A percentile compares a stretch with the other conserved stretches of the same genome.
These are phyloP conservation scores for Artemisia annua DNA, from an alignment of 129 eudicot genomes.

Conservation along the genomic window DNA sequence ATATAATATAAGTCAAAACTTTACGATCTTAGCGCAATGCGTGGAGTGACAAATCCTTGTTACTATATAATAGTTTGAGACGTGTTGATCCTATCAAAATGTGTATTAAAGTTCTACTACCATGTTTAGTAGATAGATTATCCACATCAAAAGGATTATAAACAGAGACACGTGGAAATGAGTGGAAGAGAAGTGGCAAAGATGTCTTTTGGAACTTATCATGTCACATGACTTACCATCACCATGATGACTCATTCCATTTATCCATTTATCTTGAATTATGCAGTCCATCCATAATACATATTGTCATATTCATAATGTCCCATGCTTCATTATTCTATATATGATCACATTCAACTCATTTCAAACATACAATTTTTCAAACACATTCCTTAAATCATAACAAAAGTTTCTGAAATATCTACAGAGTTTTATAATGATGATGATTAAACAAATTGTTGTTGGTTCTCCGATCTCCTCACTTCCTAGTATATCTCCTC, in stretches of 20 bases:
- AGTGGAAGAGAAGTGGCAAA: constrained; percentile 16
- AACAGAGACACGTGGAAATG: constrained; percentile 19
- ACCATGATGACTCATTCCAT: constrained; percentile 16
- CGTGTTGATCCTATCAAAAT: too few relatives aligned
- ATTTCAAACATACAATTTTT: too few relatives aligned
- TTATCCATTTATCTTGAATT: constrained; percentile 20
- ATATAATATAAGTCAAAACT: too few relatives aligned
- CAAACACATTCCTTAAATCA: background rate
- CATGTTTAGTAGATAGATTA: too few relatives aligned
- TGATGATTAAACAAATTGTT: constrained; percentile 18
- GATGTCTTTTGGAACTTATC: constrained; percentile 15
- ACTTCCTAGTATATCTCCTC: constrained; percentile 9
- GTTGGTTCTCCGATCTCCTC: constrained; percentile 28
- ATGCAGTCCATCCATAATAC: constrained; percentile 11
- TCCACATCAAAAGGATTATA: too few relatives aligned
- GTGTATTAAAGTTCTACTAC: too few relatives aligned
- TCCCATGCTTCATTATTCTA: constrained; percentile 21
- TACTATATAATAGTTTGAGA: too few relatives aligned
- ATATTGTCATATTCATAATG: constrained; percentile 23
- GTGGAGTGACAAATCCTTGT: too few relatives aligned
- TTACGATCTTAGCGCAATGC: too few relatives aligned
- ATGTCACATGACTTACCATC: background rate
- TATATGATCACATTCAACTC: background rate
- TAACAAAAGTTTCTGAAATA: background rate
- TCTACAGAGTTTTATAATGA: background rate